phyloP scores from a whole-genome alignment of 805 yeast genomes.

The Candida incommunis region DNA sequence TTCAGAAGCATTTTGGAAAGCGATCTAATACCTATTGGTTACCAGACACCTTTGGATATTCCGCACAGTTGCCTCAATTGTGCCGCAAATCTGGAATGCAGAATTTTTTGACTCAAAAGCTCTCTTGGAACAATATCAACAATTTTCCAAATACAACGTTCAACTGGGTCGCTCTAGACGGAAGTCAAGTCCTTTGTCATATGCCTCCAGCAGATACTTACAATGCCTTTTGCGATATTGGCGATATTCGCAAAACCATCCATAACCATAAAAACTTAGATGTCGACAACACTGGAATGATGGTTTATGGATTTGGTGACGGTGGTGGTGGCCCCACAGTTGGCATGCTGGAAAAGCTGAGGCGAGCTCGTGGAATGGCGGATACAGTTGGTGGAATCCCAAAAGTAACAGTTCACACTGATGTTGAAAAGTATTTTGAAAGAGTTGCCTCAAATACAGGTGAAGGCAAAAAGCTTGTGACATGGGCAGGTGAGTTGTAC shows the following conservation, averaged over 20 bases:
- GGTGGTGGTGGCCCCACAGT: constrained; percentile 98
- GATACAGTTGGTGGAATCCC: constrained; percentile 71
- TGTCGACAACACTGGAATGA: constrained; percentile 64
- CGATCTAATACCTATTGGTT: constrained; percentile 78
- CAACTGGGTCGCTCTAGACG: constrained; percentile 92
- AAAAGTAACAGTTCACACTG: constrained; percentile 58
- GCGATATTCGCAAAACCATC: constrained; percentile 74
- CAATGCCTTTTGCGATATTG: constrained; percentile 85
- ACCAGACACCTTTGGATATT: constrained; percentile 95
- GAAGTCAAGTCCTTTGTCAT: constrained; percentile 83
- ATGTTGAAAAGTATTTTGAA: constrained; percentile 72
- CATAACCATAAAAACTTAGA: constrained; percentile 74
- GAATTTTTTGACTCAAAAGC: constrained; percentile 79
- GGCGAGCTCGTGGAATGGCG: constrained; percentile 80
- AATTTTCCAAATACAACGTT: constrained; percentile 80
- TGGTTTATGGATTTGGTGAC: constrained; percentile 88
- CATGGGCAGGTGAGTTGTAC: constrained; percentile 90
- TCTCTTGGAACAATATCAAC: constrained; percentile 94
- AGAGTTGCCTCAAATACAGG: constrained; percentile 46
- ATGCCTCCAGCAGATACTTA: constrained; percentile 98
- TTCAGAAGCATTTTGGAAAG: constrained; percentile 62
- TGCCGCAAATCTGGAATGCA: constrained; percentile 75
- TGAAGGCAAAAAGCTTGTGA: constrained; percentile 54
- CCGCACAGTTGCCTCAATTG: constrained; percentile 88
- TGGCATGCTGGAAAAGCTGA: constrained; percentile 82